These are phyloP conservation scores for Kurtzmaniella cleridarum DNA, from an alignment of 805 yeast species.

Conservation along the genomic window DNA sequence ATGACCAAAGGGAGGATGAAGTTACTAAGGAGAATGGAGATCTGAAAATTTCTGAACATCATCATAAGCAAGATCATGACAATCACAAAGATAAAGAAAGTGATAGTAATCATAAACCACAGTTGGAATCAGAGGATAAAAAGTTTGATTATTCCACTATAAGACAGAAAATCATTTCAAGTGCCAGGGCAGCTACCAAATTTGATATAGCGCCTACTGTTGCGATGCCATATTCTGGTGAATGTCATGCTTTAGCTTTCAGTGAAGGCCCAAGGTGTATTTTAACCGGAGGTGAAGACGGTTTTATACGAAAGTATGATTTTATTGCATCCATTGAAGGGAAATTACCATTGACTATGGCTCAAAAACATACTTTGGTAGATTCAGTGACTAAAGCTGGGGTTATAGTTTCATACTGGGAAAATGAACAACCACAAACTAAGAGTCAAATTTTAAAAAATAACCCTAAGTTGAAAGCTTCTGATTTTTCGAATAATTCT, in stretches of 20 bases:
- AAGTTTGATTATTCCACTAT: constrained; percentile 6
- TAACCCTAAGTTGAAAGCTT: constrained; percentile 32
- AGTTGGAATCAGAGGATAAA: constrained; percentile 3
- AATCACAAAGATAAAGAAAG: neutral
- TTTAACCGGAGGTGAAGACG: constrained; percentile 95
- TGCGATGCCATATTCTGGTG: constrained; percentile 78
- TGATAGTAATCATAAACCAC: neutral
- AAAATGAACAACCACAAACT: constrained; percentile 81
- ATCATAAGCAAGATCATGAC: neutral
- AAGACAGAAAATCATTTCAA: constrained; percentile 28
- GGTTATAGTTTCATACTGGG: constrained; percentile 83
- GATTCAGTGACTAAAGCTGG: constrained; percentile 87
- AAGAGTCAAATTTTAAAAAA: constrained; percentile 28
- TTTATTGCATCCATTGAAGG: constrained; percentile 83
- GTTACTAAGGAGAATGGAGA: constrained; percentile 1
- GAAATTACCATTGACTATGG: constrained; percentile 77
- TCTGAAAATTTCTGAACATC: neutral
- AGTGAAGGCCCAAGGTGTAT: constrained; percentile 81
- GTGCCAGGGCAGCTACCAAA: constrained; percentile 46
- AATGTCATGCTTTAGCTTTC: constrained; percentile 72
- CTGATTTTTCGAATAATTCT: constrained; percentile 32
- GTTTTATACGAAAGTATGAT: constrained; percentile 86
- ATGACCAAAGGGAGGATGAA: constrained; percentile 7
- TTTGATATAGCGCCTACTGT: constrained; percentile 79
- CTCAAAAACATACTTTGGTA: constrained; percentile 83